Base-by-base conservation (phyloP, 345 rosid genomes). In the Heritiera fomes region DNA sequence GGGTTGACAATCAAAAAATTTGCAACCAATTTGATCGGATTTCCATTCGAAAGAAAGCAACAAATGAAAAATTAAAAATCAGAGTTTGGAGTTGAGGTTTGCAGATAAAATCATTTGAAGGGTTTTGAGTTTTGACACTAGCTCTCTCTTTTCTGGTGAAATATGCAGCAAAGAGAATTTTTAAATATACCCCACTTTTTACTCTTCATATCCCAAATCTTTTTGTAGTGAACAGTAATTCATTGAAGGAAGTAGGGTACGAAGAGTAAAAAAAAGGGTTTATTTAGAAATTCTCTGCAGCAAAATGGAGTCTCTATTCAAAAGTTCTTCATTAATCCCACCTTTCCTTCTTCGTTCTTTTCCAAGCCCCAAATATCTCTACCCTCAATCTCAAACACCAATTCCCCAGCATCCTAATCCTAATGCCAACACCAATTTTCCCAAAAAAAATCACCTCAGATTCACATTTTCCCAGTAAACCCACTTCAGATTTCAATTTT, bases 321-420 rank as follows among this genome's bases (percentile, higher is more conserved):
- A 50, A 30, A 75, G 45, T 61, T 69, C 79, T 75, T 78, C 86
- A n/a, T 79, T 77, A 61, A 28, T 70, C 6, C 65, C 73, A 77
- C 63, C 79, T 14, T 74, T 64, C 43, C 9, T 20, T 73, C 77
- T 80, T 63, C 84, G 86, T 55, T 75, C 70, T 14, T 72, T 84
- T 3, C 45, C n/a, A 78, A 70, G 60, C 61, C 41, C 79, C 1
- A 84, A 85, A 69, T 79, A 62, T 75, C 77, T 87, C 30, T 88
- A 85, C 78, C 88, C 95, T 20, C 79, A 64, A 43, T 28, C 91
- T 52, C 86, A 77, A 53, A 28, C 63, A 23, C 80, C 66, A 15
- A 28, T 80, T 40, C 71, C 80, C 18, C 75, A 61, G 71, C 79
- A 65, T 63, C 79, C 80, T 73, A 23, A 23, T 23, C 28, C 28